Evolutionary conservation across 2,329 filamentous ascomycete genomes (phyloP), one percentile per base, ranked within the genome.

Genomic region (Neofusicoccum sp.): DNA sequence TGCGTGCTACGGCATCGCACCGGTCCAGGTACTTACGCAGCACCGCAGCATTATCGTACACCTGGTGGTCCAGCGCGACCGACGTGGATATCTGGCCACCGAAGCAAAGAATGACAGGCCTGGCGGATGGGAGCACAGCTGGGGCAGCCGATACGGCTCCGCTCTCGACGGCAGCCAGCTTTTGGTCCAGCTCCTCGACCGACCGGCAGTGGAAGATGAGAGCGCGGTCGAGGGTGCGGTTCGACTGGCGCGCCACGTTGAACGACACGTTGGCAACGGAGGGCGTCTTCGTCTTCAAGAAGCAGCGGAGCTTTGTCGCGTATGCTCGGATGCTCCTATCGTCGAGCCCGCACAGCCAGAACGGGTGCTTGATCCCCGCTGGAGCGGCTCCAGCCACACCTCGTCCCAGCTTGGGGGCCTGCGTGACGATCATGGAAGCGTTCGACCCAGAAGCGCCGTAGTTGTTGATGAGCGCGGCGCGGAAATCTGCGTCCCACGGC

Each of bases 71-170:
- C 0, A 72, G 54, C 1, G 56, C 64, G 16, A 69, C 48, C 11
- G 49, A 62, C 3, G 45, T 64, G 2, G 59, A 63, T 1, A 64
- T 36, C 41, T 72, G 70, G 29, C 70, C 70, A 3, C 68, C 69
- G 33, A 72, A 71, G 31, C 58, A 63, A 0, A 72, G 39, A 14
- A 71, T 62, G 0, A 71, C 66, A n/a, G 67, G 66, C 44, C 22
- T 39, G 29, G 44, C 3, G 16, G 44, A 11, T 1, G 44, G 44
- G 4, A 47, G 44, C 6, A 6, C 28, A 11, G 39, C 16, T 12
- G 16, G n/a, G n/a, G n/a, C n/a, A n/a, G n/a, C n/a, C n/a, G n/a
- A n/a, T n/a, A n/a, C 34, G n/a, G 4, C 33, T 14, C 29, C 49
- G 14, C 37, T 54, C 31, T 54, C 49, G 0, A 36, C 22, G 4